phyloP scores from a whole-genome alignment of 2,329 filamentous ascomycete genomes.

The Hypomyces perniciosus region DNA sequence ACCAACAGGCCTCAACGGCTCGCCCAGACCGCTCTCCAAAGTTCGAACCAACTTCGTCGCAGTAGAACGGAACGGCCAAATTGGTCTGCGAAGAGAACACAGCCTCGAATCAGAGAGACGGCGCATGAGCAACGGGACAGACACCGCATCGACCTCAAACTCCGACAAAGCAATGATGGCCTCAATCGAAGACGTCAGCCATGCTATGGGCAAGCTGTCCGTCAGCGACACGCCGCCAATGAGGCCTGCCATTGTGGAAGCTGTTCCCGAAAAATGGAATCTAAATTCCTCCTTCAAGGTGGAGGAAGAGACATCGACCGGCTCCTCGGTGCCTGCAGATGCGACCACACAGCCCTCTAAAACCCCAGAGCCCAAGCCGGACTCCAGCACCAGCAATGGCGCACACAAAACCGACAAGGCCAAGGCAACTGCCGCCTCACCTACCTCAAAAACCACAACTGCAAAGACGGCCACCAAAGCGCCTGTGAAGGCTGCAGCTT shows the following conservation, averaged over 20 bases:
- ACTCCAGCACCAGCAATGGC: neutral
- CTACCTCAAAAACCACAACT: conserved; percentile 16
- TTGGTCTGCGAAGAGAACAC: conserved; percentile 42
- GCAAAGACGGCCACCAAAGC: conserved; percentile 20
- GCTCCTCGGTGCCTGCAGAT: conserved; percentile 26
- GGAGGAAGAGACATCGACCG: conserved; percentile 32
- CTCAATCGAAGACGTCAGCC: conserved; percentile 19
- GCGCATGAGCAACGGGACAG: conserved; percentile 31
- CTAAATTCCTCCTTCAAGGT: conserved; percentile 35
- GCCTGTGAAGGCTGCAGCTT: conserved; percentile 17
- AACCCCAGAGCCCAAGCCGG: conserved; percentile 1
- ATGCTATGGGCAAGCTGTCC: conserved; percentile 14
- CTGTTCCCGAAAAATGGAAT: conserved; percentile 29
- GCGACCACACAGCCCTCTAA: conserved; percentile 15
- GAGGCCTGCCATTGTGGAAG: conserved; percentile 11
- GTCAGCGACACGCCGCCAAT: conserved; percentile 24
- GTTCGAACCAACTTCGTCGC: conserved; percentile 71
- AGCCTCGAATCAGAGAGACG: conserved; percentile 34
- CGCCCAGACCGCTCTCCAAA: conserved; percentile 64
- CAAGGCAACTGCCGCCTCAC: conserved; percentile 1
- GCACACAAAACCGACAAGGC: conserved; percentile 1
- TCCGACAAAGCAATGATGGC: conserved; percentile 32
- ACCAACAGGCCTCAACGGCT: conserved; percentile 28
- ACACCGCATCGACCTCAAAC: conserved; percentile 27
- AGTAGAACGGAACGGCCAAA: conserved; percentile 58